phyloP scores from a whole-genome alignment of 306 rosid species.

The Arachis stenosperma region DNA sequence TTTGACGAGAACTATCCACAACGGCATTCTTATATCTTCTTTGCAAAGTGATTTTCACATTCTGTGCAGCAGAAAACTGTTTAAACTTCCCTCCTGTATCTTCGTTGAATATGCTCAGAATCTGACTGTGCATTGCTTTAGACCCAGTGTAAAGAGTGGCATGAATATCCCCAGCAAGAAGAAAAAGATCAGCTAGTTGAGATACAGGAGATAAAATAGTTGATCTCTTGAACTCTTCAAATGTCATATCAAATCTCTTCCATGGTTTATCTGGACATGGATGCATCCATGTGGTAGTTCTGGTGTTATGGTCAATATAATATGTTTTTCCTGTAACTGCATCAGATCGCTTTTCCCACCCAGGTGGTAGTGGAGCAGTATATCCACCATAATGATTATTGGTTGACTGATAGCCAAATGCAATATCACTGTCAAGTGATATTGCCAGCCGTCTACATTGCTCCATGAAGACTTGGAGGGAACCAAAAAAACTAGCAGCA shows the following conservation, averaged over 20 bases:
- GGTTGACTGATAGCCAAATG: conserved; percentile 67
- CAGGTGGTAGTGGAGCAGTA: conserved; percentile 95
- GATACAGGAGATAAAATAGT: conserved; percentile 90
- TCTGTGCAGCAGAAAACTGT: conserved; percentile 95
- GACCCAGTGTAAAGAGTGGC: conserved; percentile 99
- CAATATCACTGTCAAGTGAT: conserved; percentile 84
- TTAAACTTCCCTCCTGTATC: conserved; percentile 92
- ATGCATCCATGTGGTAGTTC: conserved; percentile 98
- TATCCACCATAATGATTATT: conserved; percentile 69
- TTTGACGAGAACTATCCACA: conserved; percentile 98
- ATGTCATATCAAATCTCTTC: conserved; percentile 98
- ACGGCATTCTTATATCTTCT: conserved; percentile 92
- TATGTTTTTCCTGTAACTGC: conserved; percentile 88
- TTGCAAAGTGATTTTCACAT: conserved; percentile 93
- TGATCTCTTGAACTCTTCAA: conserved; percentile 93
- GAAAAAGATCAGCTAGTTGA: conserved; percentile 89
- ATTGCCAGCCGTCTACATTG: conserved; percentile 97
- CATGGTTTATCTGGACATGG: conserved; percentile 99
- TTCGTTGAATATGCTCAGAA: conserved; percentile 93
- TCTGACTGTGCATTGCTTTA: conserved; percentile 99
- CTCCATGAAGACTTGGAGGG: conserved; percentile 94
- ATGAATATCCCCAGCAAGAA: conserved; percentile 98
- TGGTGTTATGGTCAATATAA: conserved; percentile 93
- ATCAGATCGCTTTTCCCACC: conserved; percentile 98
- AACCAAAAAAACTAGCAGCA: conserved; percentile 97